Conservation (phyloP, 495 filamentous ascomycete species). For the Hypoxylon perforatum region DNA sequence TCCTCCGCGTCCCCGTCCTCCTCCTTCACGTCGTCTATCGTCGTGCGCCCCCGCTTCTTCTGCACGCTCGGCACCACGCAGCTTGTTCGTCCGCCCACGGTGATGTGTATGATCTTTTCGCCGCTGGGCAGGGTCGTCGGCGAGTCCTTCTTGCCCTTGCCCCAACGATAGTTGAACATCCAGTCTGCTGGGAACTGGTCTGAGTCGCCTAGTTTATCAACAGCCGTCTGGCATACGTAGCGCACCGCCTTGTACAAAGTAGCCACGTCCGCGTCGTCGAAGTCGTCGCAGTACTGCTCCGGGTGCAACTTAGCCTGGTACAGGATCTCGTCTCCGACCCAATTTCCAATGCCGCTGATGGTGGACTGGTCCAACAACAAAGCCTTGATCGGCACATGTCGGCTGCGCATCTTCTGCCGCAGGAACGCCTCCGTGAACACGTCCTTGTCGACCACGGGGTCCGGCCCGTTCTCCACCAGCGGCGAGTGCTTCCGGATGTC, state of each 20-base stretch:
- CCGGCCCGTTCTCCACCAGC: constrained; percentile 89
- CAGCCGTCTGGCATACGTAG: constrained; percentile 81
- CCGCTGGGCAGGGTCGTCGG: constrained; percentile 78
- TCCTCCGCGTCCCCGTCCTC: constrained; percentile 53
- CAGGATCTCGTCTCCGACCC: constrained; percentile 94
- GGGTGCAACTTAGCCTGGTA: constrained; percentile 90
- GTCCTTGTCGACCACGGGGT: constrained; percentile 86
- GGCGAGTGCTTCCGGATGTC: constrained; percentile 82
- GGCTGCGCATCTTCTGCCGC: constrained; percentile 70
- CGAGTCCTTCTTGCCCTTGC: constrained; percentile 84
- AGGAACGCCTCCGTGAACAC: constrained; percentile 79
- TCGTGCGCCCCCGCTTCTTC: constrained; percentile 70
- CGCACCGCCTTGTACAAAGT: constrained; percentile 77
- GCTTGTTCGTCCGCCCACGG: constrained; percentile 88
- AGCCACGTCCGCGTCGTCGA: constrained; percentile 76
- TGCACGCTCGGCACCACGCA: constrained; percentile 86
- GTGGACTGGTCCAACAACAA: constrained; percentile 88
- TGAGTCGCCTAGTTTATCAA: constrained; percentile 82
- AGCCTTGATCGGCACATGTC: constrained; percentile 86
- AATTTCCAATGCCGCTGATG: constrained; percentile 94
- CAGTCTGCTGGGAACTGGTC: constrained; percentile 87
- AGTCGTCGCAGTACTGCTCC: constrained; percentile 88
- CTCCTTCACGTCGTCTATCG: constrained; percentile 47
- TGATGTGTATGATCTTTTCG: constrained; percentile 82
- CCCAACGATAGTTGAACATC: constrained; percentile 93